Conservation (phyloP, 176 grass and related monocot genomes). For the Oryza nivara region DNA sequence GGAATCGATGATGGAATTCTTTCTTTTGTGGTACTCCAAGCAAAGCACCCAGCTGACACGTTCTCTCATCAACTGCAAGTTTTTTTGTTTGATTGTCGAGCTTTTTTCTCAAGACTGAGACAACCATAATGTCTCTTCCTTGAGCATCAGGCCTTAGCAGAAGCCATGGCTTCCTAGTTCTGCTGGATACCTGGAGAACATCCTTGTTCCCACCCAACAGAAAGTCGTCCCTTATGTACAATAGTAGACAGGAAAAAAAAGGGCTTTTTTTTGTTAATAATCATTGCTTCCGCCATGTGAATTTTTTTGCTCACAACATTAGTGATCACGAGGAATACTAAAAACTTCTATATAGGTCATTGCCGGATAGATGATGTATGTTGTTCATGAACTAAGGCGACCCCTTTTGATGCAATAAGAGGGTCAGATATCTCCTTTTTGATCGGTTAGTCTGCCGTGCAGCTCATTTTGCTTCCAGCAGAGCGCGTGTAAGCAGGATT, state of each 20-base stretch:
- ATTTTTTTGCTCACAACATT: constrained; percentile 26
- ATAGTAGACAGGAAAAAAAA: constrained; percentile 29
- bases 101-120: constrained; percentile 27
- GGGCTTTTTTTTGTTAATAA: constrained; percentile 56
- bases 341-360: not conserved
- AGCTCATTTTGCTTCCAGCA: constrained; percentile 2
- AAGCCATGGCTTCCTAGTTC: constrained; percentile 20
- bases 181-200: constrained; percentile 15
- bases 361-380: constrained; percentile 14
- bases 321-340: not conserved
- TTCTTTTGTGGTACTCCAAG: constrained; percentile 34
- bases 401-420: constrained; percentile 26
- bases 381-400: constrained; percentile 2
- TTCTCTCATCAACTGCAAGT: constrained; percentile 38
- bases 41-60: constrained; percentile 40
- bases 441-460: not conserved
- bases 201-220: constrained; percentile 33
- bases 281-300: constrained; percentile 47
- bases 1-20: constrained; percentile 19
- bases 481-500: not conserved
- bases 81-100: constrained; percentile 28
- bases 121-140: not conserved
- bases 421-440: constrained; percentile 4
- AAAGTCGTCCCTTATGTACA: constrained; percentile 42
- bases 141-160: constrained; percentile 37